Evolutionary conservation across 176 grass and related monocot species (phyloP).

Genomic region (Lolium rigidum): DNA sequence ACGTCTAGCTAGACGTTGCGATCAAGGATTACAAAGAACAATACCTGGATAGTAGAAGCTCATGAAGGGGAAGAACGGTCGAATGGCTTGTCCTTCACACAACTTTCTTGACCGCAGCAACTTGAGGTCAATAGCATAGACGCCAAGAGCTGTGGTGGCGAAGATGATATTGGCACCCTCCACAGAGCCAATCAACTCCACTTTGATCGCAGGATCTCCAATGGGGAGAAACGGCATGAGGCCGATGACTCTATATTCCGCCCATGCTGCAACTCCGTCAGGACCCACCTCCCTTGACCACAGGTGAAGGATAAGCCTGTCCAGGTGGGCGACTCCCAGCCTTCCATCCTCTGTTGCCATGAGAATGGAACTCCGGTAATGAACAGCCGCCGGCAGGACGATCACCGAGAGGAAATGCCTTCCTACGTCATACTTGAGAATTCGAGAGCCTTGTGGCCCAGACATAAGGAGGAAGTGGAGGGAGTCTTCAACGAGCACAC

Average conservation of each 20-base stretch:
- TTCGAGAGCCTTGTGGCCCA: no score
- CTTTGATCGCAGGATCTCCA: not conserved
- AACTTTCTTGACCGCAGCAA: not conserved
- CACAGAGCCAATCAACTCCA: not conserved
- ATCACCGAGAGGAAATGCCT: no score
- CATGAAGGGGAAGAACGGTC: not conserved
- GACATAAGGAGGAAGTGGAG: no score
- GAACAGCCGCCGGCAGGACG: no score
- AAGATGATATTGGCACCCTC: not conserved
- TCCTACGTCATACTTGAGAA: no score
- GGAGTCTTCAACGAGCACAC: no score
- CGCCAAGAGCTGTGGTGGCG: not conserved
- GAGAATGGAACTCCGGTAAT: no score
- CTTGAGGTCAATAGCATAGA: conserved; percentile 28
- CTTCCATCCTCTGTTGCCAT: no score
- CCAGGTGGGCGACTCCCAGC: no score
- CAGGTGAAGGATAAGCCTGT: no score
- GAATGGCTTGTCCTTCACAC: not conserved
- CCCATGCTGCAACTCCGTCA: not conserved
- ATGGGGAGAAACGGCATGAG: not conserved
- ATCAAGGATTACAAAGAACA: not conserved
- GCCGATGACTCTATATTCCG: not conserved
- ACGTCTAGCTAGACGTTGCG: not conserved
- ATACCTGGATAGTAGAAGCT: conserved; percentile 24
- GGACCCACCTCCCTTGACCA: not conserved